phyloP scores from a whole-genome alignment of 2,329 filamentous ascomycete species.

The Lasiodiplodia theobromae region DNA sequence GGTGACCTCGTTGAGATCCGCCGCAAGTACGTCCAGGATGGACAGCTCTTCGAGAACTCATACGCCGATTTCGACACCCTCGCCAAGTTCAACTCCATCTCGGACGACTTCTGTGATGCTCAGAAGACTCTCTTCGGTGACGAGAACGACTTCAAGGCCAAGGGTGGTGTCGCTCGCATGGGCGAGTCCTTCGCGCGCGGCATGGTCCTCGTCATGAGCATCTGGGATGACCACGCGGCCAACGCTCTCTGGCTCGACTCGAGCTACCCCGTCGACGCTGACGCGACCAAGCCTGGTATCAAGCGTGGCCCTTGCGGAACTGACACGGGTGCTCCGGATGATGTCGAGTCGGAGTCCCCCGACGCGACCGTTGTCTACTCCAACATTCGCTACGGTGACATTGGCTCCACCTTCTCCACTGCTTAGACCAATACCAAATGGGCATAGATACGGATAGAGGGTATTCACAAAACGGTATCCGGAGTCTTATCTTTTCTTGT shows the following conservation, averaged over 20 bases:
- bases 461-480: not conserved
- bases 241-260: constrained; percentile 81
- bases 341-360: constrained; percentile 46
- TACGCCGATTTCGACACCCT: constrained; percentile 55
- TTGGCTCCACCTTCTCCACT: constrained; percentile 47
- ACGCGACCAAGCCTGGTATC: constrained; percentile 42
- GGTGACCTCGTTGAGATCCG: constrained; percentile 55
- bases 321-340: constrained; percentile 45
- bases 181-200: constrained; percentile 61
- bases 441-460: constrained; percentile 17
- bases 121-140: constrained; percentile 66
- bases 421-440: constrained; percentile 1
- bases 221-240: constrained; percentile 70
- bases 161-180: constrained; percentile 66
- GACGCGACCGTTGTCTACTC: constrained; percentile 46
- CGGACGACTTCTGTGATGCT: constrained; percentile 62
- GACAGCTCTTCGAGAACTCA: constrained; percentile 57
- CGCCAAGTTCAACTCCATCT: constrained; percentile 60
- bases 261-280: constrained; percentile 61
- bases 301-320: constrained; percentile 47
- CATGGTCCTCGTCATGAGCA: constrained; percentile 63
- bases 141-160: constrained; percentile 58
- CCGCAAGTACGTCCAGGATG: constrained; percentile 59
- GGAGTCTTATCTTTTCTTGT: constrained; percentile 1
- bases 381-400: constrained; percentile 51